Base-by-base conservation (phyloP, 176 grass and related monocot genomes). In the Luzula sylvatica region DNA sequence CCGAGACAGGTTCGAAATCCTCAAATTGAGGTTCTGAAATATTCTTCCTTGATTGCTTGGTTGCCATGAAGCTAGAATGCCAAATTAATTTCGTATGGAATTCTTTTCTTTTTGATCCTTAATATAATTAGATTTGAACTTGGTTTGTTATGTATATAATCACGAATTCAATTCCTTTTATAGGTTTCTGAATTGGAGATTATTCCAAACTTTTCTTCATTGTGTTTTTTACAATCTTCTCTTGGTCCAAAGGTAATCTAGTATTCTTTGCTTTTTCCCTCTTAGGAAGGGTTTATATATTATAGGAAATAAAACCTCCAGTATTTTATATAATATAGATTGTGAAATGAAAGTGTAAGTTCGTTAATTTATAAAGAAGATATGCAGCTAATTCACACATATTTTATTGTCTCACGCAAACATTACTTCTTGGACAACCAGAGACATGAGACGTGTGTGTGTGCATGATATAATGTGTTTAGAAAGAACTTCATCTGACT, bases 181-280 rank as follows among this genome's bases (percentile, higher is more conserved):
- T 69, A 69, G 21, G 9, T 18, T 43, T 44, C n/a, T n/a, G n/a
- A n/a, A n/a, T n/a, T n/a, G 0, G 26, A 47, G 60, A 68, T 53
- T 72, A 83, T 88, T 80, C 85, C 40, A 88, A 80, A 60, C 85
- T 76, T 88, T 83, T 80, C 75, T 56, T 56, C 39, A 41, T 22
- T 44, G 56, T 52, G 56, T n/a, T n/a, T 15, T 58, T 69, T 69
- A n/a, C 21, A 60, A 47, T 58, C 66, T 47, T 69, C 66, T 69
- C 66, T 28, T 28, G 53, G 29, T 29, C 11, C 52, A 69, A 69
- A 69, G 66, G 66, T 56, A 69, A 58, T 42, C 39, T 74, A 42
- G 51, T 67, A 56, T 72, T 63, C 62, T 60, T 44, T 66, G 70
- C 66, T 62, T 43, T 72, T 19, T 26, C 19, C 43, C 35, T 28